These are phyloP conservation scores for Lasiosphaeris hirsuta DNA, from an alignment of 495 filamentous ascomycete species.

Conservation along the genomic window DNA sequence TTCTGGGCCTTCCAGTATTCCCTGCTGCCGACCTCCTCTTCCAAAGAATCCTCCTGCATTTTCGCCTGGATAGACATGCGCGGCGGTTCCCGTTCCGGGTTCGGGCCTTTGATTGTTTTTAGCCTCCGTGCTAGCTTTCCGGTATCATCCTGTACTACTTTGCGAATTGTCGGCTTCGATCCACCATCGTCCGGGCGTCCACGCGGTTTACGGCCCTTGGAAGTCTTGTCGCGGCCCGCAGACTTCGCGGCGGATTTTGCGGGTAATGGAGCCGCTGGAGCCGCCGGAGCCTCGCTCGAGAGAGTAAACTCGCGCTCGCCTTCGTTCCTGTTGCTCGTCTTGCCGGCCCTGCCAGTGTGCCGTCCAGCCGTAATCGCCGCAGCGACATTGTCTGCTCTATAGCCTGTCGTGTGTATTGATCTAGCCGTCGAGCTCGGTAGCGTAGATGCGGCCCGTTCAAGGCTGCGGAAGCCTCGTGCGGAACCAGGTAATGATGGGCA, in stretches of 20 bases:
- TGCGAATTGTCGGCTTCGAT: too few relatives aligned
- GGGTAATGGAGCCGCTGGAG: too few relatives aligned
- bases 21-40: not conserved
- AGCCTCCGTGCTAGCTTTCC: not conserved
- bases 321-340: not conserved
- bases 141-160: too few relatives aligned
- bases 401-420: constrained; percentile 20
- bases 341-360: not conserved
- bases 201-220: too few relatives aligned
- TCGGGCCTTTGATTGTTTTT: not conserved
- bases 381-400: not conserved
- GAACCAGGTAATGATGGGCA: not conserved
- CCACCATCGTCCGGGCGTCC: too few relatives aligned
- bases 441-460: not conserved
- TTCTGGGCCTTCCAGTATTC: constrained; percentile 28
- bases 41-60: not conserved
- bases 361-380: not conserved
- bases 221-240: too few relatives aligned
- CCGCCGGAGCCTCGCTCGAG: not conserved
- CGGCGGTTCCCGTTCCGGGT: not conserved
- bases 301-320: not conserved
- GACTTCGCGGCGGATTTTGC: too few relatives aligned
- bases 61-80: not conserved
- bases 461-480: not conserved
- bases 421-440: constrained; percentile 1